These are phyloP conservation scores for Myxozyma geophila DNA, from an alignment of 805 yeast species.

Conservation along the genomic window DNA sequence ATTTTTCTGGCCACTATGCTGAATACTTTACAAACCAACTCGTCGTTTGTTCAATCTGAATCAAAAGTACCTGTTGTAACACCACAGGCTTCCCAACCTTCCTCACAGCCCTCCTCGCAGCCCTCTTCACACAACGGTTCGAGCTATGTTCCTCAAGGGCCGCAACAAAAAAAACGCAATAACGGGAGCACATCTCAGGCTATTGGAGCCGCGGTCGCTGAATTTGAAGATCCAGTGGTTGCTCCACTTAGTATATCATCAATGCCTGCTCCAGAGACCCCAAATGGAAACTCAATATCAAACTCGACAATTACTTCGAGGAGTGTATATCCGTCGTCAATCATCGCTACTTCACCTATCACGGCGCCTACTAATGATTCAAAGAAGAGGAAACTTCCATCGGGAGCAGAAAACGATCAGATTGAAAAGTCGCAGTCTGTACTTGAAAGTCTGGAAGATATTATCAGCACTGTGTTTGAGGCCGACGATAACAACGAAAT, in stretches of 20 bases:
- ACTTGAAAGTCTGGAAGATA: conserved; percentile 11
- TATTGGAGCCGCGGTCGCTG: background rate
- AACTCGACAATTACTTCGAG: background rate
- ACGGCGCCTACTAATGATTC: conserved; percentile 1
- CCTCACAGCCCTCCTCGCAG: background rate
- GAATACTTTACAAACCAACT: conserved; percentile 5
- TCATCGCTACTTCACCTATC: conserved; percentile 1
- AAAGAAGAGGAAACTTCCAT: conserved; percentile 10
- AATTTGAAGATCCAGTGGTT: background rate
- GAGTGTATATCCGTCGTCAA: background rate
- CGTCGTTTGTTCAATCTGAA: background rate
- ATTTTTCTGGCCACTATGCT: conserved; percentile 10
- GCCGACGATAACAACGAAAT: conserved; percentile 29
- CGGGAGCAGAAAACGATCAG: background rate
- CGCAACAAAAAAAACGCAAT: background rate
- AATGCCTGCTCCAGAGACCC: conserved; percentile 2
- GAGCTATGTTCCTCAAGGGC: background rate
- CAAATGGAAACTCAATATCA: background rate
- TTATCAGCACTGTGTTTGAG: conserved; percentile 28
- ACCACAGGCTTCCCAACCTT: background rate
- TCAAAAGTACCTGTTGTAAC: too few relatives aligned
- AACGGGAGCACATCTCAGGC: background rate
- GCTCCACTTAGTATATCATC: background rate
- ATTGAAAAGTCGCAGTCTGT: conserved; percentile 3
- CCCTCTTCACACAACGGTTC: background rate